Evolutionary conservation across 2,329 filamentous ascomycete species (phyloP).

Genomic region (Claviceps cyperi): DNA sequence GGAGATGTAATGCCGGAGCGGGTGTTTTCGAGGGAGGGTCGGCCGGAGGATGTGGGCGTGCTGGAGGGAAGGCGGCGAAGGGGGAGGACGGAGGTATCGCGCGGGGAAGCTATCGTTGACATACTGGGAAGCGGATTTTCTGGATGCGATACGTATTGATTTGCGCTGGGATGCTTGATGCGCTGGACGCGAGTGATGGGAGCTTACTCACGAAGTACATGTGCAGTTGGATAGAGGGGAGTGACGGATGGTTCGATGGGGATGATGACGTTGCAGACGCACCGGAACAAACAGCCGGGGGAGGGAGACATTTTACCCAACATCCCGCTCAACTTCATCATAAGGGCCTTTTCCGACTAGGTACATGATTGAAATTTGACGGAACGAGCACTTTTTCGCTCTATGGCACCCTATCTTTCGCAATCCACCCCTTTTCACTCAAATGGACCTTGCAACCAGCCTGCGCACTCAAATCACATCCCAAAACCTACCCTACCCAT

Average conservation of each 20-base stretch:
- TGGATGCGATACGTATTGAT: too few species aligned
- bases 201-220: neutral
- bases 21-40: constrained; percentile 54
- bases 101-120: constrained; percentile 51
- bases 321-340: too few species aligned
- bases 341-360: too few species aligned
- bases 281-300: neutral
- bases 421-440: neutral
- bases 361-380: too few species aligned
- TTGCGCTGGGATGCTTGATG: too few species aligned
- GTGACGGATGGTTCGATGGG: neutral
- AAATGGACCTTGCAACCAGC: constrained; percentile 11
- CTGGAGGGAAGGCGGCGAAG: constrained; percentile 41
- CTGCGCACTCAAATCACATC: constrained; percentile 30
- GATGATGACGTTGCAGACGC: neutral
- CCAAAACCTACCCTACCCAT: constrained; percentile 39
- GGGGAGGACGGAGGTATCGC: constrained; percentile 35
- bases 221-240: neutral
- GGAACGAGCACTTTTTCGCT: too few species aligned
- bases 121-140: constrained; percentile 21
- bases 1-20: constrained; percentile 47
- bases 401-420: too few species aligned
- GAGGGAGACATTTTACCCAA: too few species aligned
- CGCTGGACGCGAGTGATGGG: neutral
- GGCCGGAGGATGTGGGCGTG: constrained; percentile 58